Base-by-base conservation (phyloP, 108 stramenopile species). In the Phaeodactylum tricornutum region DNA sequence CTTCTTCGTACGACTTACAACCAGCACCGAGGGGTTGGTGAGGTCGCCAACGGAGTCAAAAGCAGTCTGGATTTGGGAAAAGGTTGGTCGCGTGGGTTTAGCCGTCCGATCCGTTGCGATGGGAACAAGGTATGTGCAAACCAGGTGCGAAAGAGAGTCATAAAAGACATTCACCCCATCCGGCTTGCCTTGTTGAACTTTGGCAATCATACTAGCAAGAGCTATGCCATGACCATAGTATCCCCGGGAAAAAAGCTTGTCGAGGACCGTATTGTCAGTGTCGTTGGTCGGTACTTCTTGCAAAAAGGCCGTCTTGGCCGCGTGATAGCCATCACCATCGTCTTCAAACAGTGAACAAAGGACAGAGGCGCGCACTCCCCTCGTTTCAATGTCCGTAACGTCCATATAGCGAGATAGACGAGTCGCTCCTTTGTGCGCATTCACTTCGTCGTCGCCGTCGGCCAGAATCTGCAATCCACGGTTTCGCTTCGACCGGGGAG, bases 161-260 rank as follows among this genome's bases (percentile, higher is more conserved):
- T 50, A 59, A 48, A 87, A 75, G 24, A 69, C 30, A 46, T 80
- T 75, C 1, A 62, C 33, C 21, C 86, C 86, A 3, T 52, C 49
- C 11, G 73, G 72, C n/a, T 47, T 56, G 29, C 55, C 48, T 34
- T 55, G 16, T 4, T 43, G 7, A 26, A 30, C 53, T 21, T 51
- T 64, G 7, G 54, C 62, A 47, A 61, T 53, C 0, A 55, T 43
- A 9, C 75, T 64, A 0, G 85, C 61, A n/a, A 87, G 44, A 8
- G 66, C 46, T 30, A 84, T 60, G 11, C 79, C 86, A 14, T 74
- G 44, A 43, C 69, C 73, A 43, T 70, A 74, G 50, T 87, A 82
- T 25, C 85, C 85, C 38, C 59, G 47, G 29, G 64, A 35, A 30
- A 76, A 78, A n/a, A 87, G 40, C 7, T 45, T 47, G 30, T 80